Evolutionary conservation across 306 rosid genomes (phyloP).

Genomic region (Macrotyloma uniflorum): DNA sequence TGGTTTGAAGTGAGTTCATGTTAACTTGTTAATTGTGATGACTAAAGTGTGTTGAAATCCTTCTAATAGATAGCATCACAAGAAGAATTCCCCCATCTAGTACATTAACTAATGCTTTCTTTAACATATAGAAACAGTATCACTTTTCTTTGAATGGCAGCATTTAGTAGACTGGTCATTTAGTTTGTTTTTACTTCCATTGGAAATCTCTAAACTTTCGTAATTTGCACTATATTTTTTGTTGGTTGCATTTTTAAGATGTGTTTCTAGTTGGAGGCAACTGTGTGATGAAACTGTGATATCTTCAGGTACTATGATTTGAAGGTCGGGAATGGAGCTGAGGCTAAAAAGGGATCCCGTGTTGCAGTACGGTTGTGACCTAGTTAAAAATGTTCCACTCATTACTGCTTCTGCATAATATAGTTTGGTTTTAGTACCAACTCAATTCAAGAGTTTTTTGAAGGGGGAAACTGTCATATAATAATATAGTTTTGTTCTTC

Average conservation of each 20-base stretch:
- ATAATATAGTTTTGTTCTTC: too few species aligned
- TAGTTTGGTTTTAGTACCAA: background rate
- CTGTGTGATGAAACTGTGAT: conserved; percentile 34
- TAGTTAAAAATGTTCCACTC: conserved; percentile 54
- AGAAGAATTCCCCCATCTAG: background rate
- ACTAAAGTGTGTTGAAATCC: background rate
- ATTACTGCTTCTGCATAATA: conserved; percentile 23
- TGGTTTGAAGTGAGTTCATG: conserved; percentile 83
- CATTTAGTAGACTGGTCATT: too few species aligned
- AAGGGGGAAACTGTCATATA: too few species aligned
- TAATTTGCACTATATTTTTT: background rate
- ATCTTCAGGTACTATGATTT: conserved; percentile 88
- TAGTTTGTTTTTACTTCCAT: background rate
- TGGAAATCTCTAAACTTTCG: background rate
- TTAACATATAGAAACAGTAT: conserved; percentile 7
- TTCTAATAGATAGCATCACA: background rate
- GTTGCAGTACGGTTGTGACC: conserved; percentile 95
- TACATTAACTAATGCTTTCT: background rate
- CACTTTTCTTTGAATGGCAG: background rate
- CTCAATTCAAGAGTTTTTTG: too few species aligned
- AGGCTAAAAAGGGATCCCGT: conserved; percentile 94
- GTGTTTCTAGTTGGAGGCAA: conserved; percentile 2
- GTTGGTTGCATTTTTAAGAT: conserved; percentile 31
- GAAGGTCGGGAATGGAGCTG: conserved; percentile 84
- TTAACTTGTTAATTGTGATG: conserved; percentile 1